phyloP scores from a whole-genome alignment of 805 yeast species.

The Yarrowia sp. region DNA sequence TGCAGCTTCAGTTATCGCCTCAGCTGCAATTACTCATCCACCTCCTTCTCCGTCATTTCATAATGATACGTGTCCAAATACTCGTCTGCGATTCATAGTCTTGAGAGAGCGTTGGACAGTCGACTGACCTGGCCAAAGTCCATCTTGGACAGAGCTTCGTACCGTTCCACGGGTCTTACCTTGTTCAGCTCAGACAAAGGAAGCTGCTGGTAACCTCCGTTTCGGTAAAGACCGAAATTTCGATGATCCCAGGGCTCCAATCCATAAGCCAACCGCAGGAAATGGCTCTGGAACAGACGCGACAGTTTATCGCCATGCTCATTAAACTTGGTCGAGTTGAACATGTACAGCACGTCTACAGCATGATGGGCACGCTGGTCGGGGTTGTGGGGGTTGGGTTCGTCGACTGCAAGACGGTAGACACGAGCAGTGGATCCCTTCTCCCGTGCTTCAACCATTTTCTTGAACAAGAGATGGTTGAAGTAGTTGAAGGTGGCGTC shows the following conservation, averaged over 20 bases:
- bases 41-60: neutral
- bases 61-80: slow-evolving; percentile 15
- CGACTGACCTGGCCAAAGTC: slow-evolving; percentile 17
- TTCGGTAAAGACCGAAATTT: slow-evolving; percentile 20
- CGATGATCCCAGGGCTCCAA: slow-evolving; percentile 33
- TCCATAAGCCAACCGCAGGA: slow-evolving; percentile 27
- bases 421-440: neutral
- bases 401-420: slow-evolving; percentile 23
- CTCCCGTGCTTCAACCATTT: slow-evolving; percentile 4
- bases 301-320: slow-evolving; percentile 35
- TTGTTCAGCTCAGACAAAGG: slow-evolving; percentile 2
- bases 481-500: slow-evolving; percentile 35
- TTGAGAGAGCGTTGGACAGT: slow-evolving; percentile 7
- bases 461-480: slow-evolving; percentile 31
- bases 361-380: slow-evolving; percentile 37
- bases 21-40: neutral
- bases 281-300: slow-evolving; percentile 29
- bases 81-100: slow-evolving; percentile 28
- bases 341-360: slow-evolving; percentile 34
- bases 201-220: slow-evolving; percentile 37
- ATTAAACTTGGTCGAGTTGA: slow-evolving; percentile 38
- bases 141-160: slow-evolving; percentile 24
- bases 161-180: slow-evolving; percentile 18
- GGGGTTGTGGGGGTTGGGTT: slow-evolving; percentile 38
- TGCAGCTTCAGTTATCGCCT: neutral